These are phyloP conservation scores for Caryopteris hybrid DNA, from an alignment of 305 asterid genomes.

Conservation along the genomic window DNA sequence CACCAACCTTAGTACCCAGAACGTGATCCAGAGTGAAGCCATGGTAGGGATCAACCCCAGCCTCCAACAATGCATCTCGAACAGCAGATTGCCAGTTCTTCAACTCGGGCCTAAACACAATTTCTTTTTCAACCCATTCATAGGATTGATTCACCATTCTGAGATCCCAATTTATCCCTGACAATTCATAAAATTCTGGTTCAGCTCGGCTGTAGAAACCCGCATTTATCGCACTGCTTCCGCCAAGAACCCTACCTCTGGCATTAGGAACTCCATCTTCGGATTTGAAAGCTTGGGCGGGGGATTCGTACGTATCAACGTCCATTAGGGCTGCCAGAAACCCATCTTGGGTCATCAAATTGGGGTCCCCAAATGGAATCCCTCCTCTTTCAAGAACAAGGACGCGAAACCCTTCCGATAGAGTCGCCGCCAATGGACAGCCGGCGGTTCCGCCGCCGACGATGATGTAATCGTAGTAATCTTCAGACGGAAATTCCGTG, in stretches of 20 bases:
- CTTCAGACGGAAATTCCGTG: constrained; percentile 54
- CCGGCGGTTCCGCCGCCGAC: constrained; percentile 82
- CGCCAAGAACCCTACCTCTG: constrained; percentile 94
- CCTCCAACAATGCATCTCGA: constrained; percentile 79
- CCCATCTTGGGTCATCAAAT: constrained; percentile 74
- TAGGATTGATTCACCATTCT: constrained; percentile 65
- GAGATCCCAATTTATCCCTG: constrained; percentile 67
- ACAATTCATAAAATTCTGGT: constrained; percentile 43
- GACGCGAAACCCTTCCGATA: constrained; percentile 59
- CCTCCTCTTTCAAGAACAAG: constrained; percentile 91
- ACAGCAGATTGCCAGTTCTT: constrained; percentile 78
- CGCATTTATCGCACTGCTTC: constrained; percentile 82
- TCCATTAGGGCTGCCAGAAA: constrained; percentile 58
- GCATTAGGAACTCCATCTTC: constrained; percentile 93
- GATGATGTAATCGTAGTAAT: constrained; percentile 63
- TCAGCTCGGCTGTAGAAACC: constrained; percentile 92
- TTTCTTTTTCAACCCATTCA: constrained; percentile 76
- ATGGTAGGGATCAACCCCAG: constrained; percentile 68
- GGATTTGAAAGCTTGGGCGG: constrained; percentile 79
- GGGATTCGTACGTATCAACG: constrained; percentile 54
- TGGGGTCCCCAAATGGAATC: constrained; percentile 48
- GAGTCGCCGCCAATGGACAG: constrained; percentile 90
- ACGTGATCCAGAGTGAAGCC: constrained; percentile 77
- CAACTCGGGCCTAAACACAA: constrained; percentile 81
- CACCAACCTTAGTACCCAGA: constrained; percentile 83